These are phyloP conservation scores for Cercospora sp. DNA, from an alignment of 2,329 filamentous ascomycete genomes.

Conservation along the genomic window DNA sequence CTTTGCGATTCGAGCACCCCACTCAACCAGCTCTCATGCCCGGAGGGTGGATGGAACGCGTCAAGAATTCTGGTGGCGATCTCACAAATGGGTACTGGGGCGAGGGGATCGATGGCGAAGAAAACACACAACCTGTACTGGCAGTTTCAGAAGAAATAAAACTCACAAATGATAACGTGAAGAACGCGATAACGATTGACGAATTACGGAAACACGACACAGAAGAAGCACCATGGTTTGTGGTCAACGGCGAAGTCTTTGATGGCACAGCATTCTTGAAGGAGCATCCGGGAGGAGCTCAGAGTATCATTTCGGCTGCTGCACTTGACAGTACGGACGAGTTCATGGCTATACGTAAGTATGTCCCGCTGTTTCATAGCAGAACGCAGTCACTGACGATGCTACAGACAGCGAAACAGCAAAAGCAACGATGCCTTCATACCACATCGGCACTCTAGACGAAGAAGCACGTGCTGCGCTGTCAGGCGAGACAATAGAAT, in stretches of 20 bases:
- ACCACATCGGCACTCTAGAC: slow-evolving; percentile 80
- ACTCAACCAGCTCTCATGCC: slow-evolving; percentile 75
- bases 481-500: slow-evolving; percentile 45
- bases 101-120: slow-evolving; percentile 62
- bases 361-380: neutral
- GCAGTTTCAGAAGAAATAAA: slow-evolving; percentile 66
- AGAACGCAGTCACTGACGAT: neutral
- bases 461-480: slow-evolving; percentile 59
- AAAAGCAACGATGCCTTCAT: slow-evolving; percentile 82
- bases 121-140: slow-evolving; percentile 44
- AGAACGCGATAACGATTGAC: slow-evolving; percentile 65
- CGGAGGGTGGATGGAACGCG: slow-evolving; percentile 90
- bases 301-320: slow-evolving; percentile 80
- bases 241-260: slow-evolving; percentile 85
- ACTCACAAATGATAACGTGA: slow-evolving; percentile 71
- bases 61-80: slow-evolving; percentile 80
- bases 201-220: slow-evolving; percentile 70
- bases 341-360: slow-evolving; percentile 86
- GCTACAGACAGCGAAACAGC: slow-evolving; percentile 80
- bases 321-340: slow-evolving; percentile 82
- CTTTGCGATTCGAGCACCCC: slow-evolving; percentile 80
- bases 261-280: slow-evolving; percentile 79
- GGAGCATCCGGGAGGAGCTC: slow-evolving; percentile 80
- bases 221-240: slow-evolving; percentile 76
- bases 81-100: slow-evolving; percentile 83